A percentile compares a stretch with the other conserved stretches of the same genome.
Evolutionary conservation across 768 basidiomycete species (phyloP).

Genomic region (Russula ochroleuca): DNA sequence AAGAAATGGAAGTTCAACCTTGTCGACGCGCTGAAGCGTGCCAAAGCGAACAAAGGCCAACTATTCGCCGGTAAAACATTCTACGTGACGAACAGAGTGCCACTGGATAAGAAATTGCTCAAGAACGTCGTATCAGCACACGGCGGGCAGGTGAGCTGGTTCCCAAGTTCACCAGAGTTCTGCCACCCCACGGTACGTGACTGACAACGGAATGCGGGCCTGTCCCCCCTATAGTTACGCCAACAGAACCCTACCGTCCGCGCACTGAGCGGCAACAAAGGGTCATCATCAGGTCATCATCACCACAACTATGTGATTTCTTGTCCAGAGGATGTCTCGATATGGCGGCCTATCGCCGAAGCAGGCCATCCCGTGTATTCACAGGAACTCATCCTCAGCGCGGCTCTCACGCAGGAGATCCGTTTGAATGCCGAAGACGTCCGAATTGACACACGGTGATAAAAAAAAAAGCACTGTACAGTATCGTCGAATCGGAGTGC

Average conservation of each 20-base stretch:
- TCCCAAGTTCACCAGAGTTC: not conserved
- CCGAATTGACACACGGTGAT: slow-evolving; percentile 14
- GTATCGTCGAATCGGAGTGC: not conserved
- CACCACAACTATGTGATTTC: slow-evolving; percentile 61
- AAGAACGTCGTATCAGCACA: slow-evolving; percentile 64
- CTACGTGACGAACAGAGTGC: slow-evolving; percentile 67
- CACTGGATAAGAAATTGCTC: slow-evolving; percentile 54
- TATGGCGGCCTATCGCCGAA: slow-evolving; percentile 60
- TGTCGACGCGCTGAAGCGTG: slow-evolving; percentile 52
- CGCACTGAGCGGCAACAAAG: slow-evolving; percentile 47
- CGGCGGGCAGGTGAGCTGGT: slow-evolving; percentile 58
- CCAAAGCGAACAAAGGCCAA: slow-evolving; percentile 48
- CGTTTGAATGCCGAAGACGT: slow-evolving; percentile 49
- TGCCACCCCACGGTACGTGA: not conserved
- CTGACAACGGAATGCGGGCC: not conserved
- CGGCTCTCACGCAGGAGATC: slow-evolving; percentile 60
- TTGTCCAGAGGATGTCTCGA: slow-evolving; percentile 53
- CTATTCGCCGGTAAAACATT: slow-evolving; percentile 64
- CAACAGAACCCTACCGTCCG: slow-evolving; percentile 51
- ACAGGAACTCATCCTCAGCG: slow-evolving; percentile 61
- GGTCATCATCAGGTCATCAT: slow-evolving; percentile 29
- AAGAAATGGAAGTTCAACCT: slow-evolving; percentile 64
- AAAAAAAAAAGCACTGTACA: too few relatives aligned
- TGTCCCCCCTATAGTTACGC: slow-evolving; percentile 35
- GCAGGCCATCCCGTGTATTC: slow-evolving; percentile 57